These are phyloP conservation scores for Russula ochroleuca DNA, from an alignment of 768 basidiomycete species.

Conservation along the genomic window DNA sequence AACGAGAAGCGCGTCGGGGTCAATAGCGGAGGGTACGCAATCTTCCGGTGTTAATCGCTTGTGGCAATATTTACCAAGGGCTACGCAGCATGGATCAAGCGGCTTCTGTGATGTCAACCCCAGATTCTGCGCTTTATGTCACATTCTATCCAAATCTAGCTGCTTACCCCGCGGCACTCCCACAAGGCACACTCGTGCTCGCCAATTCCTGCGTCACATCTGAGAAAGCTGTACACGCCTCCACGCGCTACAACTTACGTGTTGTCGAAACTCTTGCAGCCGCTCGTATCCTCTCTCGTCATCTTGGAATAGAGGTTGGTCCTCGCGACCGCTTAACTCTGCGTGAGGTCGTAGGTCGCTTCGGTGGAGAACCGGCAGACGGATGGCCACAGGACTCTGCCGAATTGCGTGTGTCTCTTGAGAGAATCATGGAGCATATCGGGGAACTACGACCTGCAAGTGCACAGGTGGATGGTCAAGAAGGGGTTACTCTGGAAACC, in stretches of 20 bases:
- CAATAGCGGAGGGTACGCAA: constrained; percentile 68
- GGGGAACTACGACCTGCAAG: constrained; percentile 49
- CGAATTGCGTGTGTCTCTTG: constrained; percentile 45
- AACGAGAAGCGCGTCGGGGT: constrained; percentile 84
- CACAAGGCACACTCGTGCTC: constrained; percentile 61
- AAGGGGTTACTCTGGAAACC: constrained; percentile 63
- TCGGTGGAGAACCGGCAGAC: constrained; percentile 42
- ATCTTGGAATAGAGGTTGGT: constrained; percentile 44
- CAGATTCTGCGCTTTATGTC: constrained; percentile 71
- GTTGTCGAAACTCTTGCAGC: constrained; percentile 87
- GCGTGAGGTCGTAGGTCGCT: constrained; percentile 60
- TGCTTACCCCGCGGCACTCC: constrained; percentile 64
- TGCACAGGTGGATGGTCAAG: constrained; percentile 36
- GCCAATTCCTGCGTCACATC: constrained; percentile 82
- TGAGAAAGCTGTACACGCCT: constrained; percentile 74
- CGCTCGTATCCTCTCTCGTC: constrained; percentile 65
- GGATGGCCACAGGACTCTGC: constrained; percentile 44
- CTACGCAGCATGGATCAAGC: constrained; percentile 79
- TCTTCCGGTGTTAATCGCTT: neutral
- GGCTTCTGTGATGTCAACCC: constrained; percentile 73
- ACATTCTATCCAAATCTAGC: constrained; percentile 72
- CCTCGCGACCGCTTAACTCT: constrained; percentile 55
- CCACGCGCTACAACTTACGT: constrained; percentile 79
- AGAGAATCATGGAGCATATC: constrained; percentile 45
- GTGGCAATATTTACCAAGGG: neutral